A percentile compares a stretch with the other conserved stretches of the same genome.
Conservation (phyloP, 768 basidiomycete species). For the Lactarius sanguifluus region DNA sequence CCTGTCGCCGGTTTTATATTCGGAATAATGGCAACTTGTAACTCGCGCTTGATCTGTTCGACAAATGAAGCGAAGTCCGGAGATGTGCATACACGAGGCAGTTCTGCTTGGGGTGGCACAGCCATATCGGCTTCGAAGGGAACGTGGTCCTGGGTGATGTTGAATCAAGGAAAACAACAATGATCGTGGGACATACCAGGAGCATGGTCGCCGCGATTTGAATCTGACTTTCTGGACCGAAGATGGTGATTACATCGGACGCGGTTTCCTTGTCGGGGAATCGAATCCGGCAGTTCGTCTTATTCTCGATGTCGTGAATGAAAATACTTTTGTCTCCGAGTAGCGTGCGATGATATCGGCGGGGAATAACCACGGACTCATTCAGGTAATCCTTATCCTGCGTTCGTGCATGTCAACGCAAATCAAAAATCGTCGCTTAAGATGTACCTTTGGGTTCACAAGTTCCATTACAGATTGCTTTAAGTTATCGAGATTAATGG, state of each 20-base stretch:
- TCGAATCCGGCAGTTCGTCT: conserved; percentile 90
- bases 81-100: conserved; percentile 70
- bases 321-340: conserved; percentile 97
- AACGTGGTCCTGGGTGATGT: conserved; percentile 76
- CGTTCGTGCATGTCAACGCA: conserved; percentile 8
- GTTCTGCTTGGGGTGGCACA: conserved; percentile 79
- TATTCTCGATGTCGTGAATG: conserved; percentile 94
- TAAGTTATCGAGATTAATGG: conserved; percentile 89
- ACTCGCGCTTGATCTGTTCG: conserved; percentile 89
- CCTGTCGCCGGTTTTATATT: conserved; percentile 62
- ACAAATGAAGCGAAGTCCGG: conserved; percentile 84
- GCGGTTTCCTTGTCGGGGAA: conserved; percentile 94
- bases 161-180: conserved; percentile 11
- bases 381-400: conserved; percentile 97
- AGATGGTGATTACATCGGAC: conserved; percentile 94
- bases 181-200: conserved; percentile 52
- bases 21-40: conserved; percentile 86
- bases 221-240: conserved; percentile 95
- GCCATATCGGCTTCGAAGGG: conserved; percentile 96
- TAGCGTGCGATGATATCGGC: conserved; percentile 91
- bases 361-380: conserved; percentile 90
- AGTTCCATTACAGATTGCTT: conserved; percentile 97
- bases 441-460: conserved; percentile 86
- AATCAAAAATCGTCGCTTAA: conserved; percentile 5
- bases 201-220: conserved; percentile 97